Base-by-base conservation (phyloP, 2,329 filamentous ascomycete species). In the Rosellinia necatrix region DNA sequence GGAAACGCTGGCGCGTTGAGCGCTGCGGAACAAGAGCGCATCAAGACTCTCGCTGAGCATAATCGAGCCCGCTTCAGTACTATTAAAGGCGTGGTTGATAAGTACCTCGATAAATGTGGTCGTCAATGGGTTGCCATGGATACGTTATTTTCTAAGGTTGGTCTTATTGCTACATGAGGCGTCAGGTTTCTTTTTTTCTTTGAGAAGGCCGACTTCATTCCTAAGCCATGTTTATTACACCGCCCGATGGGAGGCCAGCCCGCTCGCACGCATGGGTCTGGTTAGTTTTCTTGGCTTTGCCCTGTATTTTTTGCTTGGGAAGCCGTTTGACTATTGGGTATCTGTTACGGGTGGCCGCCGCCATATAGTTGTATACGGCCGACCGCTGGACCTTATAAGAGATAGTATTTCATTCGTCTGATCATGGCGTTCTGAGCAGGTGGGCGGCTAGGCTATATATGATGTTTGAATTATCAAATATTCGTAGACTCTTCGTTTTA, bases 41-140 rank as follows among this genome's bases (percentile, higher is more conserved):
- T 97, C 9, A 70, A 82, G 19, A 86, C 86, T 2, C 77, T 97
- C 53, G 91, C 86, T 3, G 90, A 92, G 70, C 86, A 92, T 72
- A 99, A 99, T 73, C 83, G 90, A 55, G 79, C 81, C 34, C 80
- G 91, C 59, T 97, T 97, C 70, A 83, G 75, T 9, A 91, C 89
- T 0, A 77, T 93, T 63, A 90, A 87, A 77, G 81, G 81, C 6
- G 85, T 92, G 12, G 90, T 96, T 4, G 91, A 93, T 62, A 85
- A 78, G 68, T 96, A 96, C 75, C 75, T 96, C 65, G 91, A 91
- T 68, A 94, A 93, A 76, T 96, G 92, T 73, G 92, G 92, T 22
- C 80, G 91, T 65, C 89, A 92, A 73, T 96, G 91, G 91, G 92
- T 97, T 49, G 89, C 91, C 64, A 97, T 96, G 92, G 91, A 94